These are phyloP conservation scores for Tuber calosporum DNA, from an alignment of 495 filamentous ascomycete species.

Conservation along the genomic window DNA sequence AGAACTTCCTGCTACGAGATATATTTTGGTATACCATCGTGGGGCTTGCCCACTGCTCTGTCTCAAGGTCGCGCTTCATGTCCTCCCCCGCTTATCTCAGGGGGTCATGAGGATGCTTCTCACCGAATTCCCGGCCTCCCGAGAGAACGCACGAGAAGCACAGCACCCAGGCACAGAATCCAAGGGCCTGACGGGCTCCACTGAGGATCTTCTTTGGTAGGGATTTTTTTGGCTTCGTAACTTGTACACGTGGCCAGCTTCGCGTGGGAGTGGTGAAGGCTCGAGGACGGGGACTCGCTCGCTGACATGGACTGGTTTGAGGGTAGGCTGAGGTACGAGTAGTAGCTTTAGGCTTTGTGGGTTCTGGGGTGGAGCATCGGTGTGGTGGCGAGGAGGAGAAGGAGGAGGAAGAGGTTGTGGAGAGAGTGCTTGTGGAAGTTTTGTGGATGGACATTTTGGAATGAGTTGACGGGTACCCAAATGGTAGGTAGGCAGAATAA, in stretches of 20 bases:
- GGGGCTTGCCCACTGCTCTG: neutral
- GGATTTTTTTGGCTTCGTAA: slow-evolving; percentile 23
- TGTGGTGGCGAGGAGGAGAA: neutral
- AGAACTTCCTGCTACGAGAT: neutral
- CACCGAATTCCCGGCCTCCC: neutral
- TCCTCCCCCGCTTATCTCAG: neutral
- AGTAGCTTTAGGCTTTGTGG: neutral
- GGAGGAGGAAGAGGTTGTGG: neutral
- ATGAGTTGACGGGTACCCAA: neutral
- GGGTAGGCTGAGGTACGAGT: neutral
- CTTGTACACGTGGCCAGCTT: neutral
- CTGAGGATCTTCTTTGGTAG: slow-evolving; percentile 30
- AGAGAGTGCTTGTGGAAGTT: neutral
- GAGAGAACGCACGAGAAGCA: slow-evolving; percentile 32
- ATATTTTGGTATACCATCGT: neutral
- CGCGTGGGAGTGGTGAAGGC: neutral
- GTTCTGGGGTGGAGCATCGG: neutral
- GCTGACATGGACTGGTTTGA: neutral
- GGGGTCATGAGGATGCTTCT: neutral
- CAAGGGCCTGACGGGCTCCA: slow-evolving; percentile 20
- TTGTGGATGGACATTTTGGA: neutral
- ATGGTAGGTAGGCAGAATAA: neutral
- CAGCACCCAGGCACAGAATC: slow-evolving; percentile 33
- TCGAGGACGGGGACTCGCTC: neutral
- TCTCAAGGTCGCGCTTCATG: neutral